A percentile compares a stretch with the other conserved stretches of the same genome.
Conservation (phyloP, 75 land plant genomes). For the Pinus tabuliformis region DNA sequence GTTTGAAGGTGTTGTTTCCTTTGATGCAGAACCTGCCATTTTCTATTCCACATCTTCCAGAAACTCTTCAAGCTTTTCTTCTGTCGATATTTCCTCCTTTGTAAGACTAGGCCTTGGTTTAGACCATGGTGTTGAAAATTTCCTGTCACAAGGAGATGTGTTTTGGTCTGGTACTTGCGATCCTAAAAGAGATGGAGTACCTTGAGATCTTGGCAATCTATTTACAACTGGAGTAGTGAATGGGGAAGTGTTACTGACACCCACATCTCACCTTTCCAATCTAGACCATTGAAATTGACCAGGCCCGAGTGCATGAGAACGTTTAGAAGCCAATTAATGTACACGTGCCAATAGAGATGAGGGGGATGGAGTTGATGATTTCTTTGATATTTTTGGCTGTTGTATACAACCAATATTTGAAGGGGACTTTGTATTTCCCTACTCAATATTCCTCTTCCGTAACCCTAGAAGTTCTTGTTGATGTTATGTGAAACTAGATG, state of each 20-base stretch:
- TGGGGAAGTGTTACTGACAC: constrained; percentile 21
- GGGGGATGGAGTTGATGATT: constrained; percentile 22
- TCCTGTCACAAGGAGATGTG: constrained; percentile 30
- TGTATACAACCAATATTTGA: constrained; percentile 9
- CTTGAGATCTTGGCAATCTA: constrained; percentile 29
- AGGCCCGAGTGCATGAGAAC: constrained; percentile 13
- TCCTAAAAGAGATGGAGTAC: constrained; percentile 37
- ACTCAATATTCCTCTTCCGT: constrained; percentile 22
- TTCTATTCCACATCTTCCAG: constrained; percentile 80
- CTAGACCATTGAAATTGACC: constrained; percentile 25
- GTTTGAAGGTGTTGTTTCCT: constrained; percentile 17
- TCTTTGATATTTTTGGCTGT: constrained; percentile 32
- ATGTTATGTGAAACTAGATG: constrained; percentile 32
- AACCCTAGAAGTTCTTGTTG: constrained; percentile 62
- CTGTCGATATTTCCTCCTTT: constrained; percentile 71
- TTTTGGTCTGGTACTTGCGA: constrained; percentile 24
- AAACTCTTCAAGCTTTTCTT: constrained; percentile 76
- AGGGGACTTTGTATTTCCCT: constrained; percentile 11
- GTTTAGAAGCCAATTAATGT: constrained; percentile 30
- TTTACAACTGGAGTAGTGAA: constrained; percentile 27
- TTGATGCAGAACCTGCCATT: constrained; percentile 60
- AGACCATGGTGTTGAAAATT: constrained; percentile 57
- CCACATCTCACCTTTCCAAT: constrained; percentile 23
- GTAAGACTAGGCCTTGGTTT: constrained; percentile 30
- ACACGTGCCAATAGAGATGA: constrained; percentile 63